These are phyloP conservation scores for Arthrobotrys sinensis DNA, from an alignment of 2,329 filamentous ascomycete species.

Conservation along the genomic window DNA sequence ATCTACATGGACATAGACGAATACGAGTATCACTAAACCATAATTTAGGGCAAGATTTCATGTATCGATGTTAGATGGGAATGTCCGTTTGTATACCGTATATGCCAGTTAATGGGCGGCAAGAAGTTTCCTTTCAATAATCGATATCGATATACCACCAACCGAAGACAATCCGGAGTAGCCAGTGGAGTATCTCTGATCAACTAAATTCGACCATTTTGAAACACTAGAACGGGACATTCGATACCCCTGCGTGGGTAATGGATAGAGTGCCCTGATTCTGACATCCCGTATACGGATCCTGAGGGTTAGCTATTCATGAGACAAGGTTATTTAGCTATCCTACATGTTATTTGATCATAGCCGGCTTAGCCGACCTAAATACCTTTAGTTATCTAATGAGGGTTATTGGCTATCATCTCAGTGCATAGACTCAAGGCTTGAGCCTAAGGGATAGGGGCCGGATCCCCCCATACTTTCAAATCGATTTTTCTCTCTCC, in stretches of 20 bases:
- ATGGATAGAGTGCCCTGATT: neutral
- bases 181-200: neutral
- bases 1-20: neutral
- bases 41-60: neutral
- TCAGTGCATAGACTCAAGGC: neutral
- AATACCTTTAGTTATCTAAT: no score
- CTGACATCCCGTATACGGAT: neutral
- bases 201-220: neutral
- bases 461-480: neutral
- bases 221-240: neutral
- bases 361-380: neutral
- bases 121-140: neutral
- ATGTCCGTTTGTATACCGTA: neutral
- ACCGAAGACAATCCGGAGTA: constrained; percentile 15
- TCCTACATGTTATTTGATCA: neutral
- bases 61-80: neutral
- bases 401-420: neutral
- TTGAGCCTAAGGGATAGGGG: neutral
- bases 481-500: neutral
- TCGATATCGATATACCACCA: neutral
- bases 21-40: constrained; percentile 2
- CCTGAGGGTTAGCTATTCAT: neutral
- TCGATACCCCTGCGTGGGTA: neutral
- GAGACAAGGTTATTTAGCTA: no score
- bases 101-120: no score